phyloP scores from a whole-genome alignment of 2,329 filamentous ascomycete species.

The Diaporthe nobilis region DNA sequence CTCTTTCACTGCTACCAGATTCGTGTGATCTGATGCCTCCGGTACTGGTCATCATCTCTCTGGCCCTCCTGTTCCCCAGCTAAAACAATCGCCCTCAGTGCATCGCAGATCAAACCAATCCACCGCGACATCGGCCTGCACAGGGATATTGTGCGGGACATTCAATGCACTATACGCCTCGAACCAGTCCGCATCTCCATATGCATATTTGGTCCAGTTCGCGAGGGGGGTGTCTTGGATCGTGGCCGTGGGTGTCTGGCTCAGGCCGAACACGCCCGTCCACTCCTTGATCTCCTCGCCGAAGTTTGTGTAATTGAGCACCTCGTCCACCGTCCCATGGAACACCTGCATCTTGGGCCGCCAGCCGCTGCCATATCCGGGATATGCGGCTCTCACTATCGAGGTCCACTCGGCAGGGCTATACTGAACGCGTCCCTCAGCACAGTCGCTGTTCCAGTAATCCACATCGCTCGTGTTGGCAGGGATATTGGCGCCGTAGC shows the following conservation, averaged over 20 bases:
- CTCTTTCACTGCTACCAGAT: neutral
- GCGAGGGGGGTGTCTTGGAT: conserved; percentile 51
- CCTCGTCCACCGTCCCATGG: conserved; percentile 67
- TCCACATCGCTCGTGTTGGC: conserved; percentile 48
- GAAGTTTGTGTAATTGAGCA: conserved; percentile 66
- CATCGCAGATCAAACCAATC: conserved; percentile 56
- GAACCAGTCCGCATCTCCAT: conserved; percentile 54
- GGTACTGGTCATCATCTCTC: neutral
- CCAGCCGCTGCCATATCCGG: conserved; percentile 61
- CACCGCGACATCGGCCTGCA: conserved; percentile 54
- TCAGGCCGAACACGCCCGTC: conserved; percentile 57
- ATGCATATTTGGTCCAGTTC: conserved; percentile 56
- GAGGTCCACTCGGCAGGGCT: conserved; percentile 52
- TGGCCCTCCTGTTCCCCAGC: conserved; percentile 52
- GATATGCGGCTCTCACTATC: conserved; percentile 59
- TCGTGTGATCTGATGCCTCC: neutral
- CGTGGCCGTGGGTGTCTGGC: conserved; percentile 47
- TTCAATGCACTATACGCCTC: conserved; percentile 56
- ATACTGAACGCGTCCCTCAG: conserved; percentile 60
- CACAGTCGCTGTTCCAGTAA: conserved; percentile 68
- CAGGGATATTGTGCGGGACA: conserved; percentile 56
- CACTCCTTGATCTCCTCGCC: conserved; percentile 69
- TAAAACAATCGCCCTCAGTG: conserved; percentile 51
- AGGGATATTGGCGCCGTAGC: conserved; percentile 57
- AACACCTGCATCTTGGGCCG: conserved; percentile 71